These are phyloP conservation scores for Mortierella sp. DNA, from an alignment of 371 early-diverging fungal species.

Conservation along the genomic window DNA sequence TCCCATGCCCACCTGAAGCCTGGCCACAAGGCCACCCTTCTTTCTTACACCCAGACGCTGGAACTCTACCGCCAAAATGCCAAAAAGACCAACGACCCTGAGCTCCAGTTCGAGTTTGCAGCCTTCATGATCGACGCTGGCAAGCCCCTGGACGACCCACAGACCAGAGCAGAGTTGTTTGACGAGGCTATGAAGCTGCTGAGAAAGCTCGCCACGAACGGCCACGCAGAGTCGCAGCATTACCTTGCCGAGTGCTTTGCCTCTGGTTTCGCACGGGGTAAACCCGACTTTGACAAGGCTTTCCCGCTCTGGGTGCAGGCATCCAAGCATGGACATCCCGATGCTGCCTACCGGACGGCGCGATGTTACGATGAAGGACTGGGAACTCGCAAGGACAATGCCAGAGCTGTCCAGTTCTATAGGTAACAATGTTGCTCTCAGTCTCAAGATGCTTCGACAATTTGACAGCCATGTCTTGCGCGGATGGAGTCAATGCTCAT, in stretches of 20 bases:
- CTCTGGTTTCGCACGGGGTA: conserved; percentile 71
- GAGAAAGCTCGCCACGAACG: conserved; percentile 71
- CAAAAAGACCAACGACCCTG: conserved; percentile 86
- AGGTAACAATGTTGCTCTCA: conserved; percentile 56
- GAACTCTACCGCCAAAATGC: conserved; percentile 87
- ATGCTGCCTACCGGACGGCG: conserved; percentile 80
- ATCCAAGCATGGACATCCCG: conserved; percentile 77
- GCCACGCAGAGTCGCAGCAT: conserved; percentile 77
- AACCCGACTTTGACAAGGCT: conserved; percentile 79
- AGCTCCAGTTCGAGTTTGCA: conserved; percentile 87
- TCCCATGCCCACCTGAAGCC: conserved; percentile 78
- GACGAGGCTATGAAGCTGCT: conserved; percentile 74
- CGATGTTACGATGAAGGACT: conserved; percentile 80
- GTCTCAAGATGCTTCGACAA: background rate
- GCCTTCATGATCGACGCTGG: conserved; percentile 82
- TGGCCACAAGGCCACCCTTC: conserved; percentile 73
- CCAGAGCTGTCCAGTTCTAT: conserved; percentile 82
- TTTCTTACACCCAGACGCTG: conserved; percentile 79
- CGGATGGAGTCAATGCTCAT: background rate
- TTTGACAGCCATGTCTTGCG: background rate
- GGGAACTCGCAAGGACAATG: conserved; percentile 71
- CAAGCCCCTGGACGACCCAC: conserved; percentile 65
- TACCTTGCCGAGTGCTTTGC: conserved; percentile 76
- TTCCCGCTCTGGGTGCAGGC: conserved; percentile 79
- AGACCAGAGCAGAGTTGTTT: conserved; percentile 69